Conservation (phyloP, 306 rosid species). For the Gynostemma pentaphyllum region DNA sequence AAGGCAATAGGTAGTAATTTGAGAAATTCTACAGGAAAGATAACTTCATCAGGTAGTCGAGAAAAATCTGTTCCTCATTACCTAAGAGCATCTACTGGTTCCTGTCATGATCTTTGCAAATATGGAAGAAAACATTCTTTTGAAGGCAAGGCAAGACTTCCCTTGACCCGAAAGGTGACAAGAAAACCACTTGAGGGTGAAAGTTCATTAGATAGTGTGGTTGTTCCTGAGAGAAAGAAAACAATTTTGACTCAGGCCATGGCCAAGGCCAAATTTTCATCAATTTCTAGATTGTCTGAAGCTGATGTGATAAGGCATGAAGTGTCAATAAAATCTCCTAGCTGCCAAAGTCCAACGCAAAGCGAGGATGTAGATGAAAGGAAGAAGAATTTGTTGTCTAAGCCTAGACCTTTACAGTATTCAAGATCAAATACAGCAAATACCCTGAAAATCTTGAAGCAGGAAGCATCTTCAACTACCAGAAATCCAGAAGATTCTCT, state of each 20-base stretch:
- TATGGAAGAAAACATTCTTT: slow-evolving; percentile 38
- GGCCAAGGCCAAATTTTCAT: slow-evolving; percentile 19
- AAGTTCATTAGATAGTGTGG: slow-evolving; percentile 17
- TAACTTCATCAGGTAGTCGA: slow-evolving; percentile 19
- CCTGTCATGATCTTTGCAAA: slow-evolving; percentile 90
- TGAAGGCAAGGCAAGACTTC: slow-evolving; percentile 30
- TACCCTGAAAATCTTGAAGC: slow-evolving; percentile 24
- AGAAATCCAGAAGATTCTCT: slow-evolving; percentile 23
- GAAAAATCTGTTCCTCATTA: slow-evolving; percentile 40
- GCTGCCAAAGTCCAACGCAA: slow-evolving; percentile 15
- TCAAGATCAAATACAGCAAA: slow-evolving; percentile 17
- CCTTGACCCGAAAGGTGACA: slow-evolving; percentile 22
- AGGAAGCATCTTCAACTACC: slow-evolving; percentile 21
- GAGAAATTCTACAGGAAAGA: slow-evolving; percentile 42
- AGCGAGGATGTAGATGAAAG: slow-evolving; percentile 17
- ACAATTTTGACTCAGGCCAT: slow-evolving; percentile 1
- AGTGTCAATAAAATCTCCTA: slow-evolving; percentile 21
- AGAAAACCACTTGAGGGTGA: slow-evolving; percentile 19
- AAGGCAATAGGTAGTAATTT: slow-evolving; percentile 18
- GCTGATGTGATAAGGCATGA: slow-evolving; percentile 10
- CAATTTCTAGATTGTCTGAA: slow-evolving; percentile 16
- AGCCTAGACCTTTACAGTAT: slow-evolving; percentile 20
- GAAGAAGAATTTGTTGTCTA: slow-evolving; percentile 27
- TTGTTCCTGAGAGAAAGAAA: slow-evolving; percentile 21
- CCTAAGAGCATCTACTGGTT: slow-evolving; percentile 73